Evolutionary conservation across 2,329 filamentous ascomycete genomes (phyloP).

Genomic region (Colletotrichum neosansevieriae): DNA sequence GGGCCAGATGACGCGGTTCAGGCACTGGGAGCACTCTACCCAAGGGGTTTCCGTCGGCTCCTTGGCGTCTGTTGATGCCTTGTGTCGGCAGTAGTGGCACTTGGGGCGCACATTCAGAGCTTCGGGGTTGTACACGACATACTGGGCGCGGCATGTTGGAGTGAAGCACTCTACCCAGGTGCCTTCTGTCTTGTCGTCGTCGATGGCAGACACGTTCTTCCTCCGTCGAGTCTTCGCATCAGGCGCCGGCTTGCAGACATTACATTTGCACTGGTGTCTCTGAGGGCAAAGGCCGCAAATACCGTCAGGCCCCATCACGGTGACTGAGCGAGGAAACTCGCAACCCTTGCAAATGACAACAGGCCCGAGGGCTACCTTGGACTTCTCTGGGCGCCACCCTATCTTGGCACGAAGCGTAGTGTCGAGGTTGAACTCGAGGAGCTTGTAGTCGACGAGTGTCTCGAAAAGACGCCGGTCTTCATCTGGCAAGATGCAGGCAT

Average conservation of each 20-base stretch:
- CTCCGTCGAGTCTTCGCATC: conserved; percentile 44
- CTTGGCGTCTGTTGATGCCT: not conserved
- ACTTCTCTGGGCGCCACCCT: conserved; percentile 61
- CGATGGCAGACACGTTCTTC: conserved; percentile 48
- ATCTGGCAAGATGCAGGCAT: conserved; percentile 48
- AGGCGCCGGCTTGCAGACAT: conserved; percentile 39
- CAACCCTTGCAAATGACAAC: conserved; percentile 55
- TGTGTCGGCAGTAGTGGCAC: conserved; percentile 61
- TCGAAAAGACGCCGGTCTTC: conserved; percentile 57
- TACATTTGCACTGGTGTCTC: conserved; percentile 42
- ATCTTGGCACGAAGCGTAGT: conserved; percentile 57
- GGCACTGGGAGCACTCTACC: conserved; percentile 59
- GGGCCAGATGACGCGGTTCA: conserved; percentile 62
- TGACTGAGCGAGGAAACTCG: conserved; percentile 61
- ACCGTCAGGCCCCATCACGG: conserved; percentile 56
- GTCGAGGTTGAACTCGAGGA: conserved; percentile 59
- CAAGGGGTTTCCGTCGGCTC: conserved; percentile 48
- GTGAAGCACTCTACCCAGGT: conserved; percentile 62
- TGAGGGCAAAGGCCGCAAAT: conserved; percentile 57
- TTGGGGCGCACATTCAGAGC: conserved; percentile 59
- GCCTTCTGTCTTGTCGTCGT: conserved; percentile 48
- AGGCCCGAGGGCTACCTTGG: conserved; percentile 56
- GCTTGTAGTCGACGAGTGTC: conserved; percentile 59
- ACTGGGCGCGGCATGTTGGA: conserved; percentile 59
- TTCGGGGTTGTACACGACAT: conserved; percentile 60